Evolutionary conservation across 2,329 filamentous ascomycete genomes (phyloP), one percentile per base, ranked within the genome.

Genomic region (Cytospora piceicola): DNA sequence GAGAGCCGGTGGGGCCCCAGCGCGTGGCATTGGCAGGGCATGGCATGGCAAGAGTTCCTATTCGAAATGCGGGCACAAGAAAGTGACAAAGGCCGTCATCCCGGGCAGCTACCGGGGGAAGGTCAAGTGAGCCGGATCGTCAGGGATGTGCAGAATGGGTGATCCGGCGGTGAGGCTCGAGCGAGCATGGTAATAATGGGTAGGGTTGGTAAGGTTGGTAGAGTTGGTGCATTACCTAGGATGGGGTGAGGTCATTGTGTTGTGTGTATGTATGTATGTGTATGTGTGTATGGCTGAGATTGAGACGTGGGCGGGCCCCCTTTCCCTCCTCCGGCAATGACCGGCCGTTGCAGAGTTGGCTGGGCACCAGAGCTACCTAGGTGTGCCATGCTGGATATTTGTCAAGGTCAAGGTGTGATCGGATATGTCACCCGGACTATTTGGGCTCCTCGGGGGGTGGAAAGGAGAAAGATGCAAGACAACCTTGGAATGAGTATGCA

Each of bases 1-100:
- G 39, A 49, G 32, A 39, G 36, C 27, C 42, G 64, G 63, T 65
- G 63, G 63, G 58, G 58, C 61, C 42, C 42, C 39, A 15, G 39
- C 20, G 39, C 39, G 39, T 46, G 39, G 39, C 17, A 5, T n/a
- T 42, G 15, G 27, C n/a, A n/a, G n/a, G 22, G 15, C 59, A 30
- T 52, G 56, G 32, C 52, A 55, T 49, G 61, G 61, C 34, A 67
- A 52, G 53, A 49, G 29, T 55, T 65, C 65, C 62, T 54, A 67
- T 34, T 58, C 62, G 58, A 61, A 36, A 46, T n/a, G 46, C 57
- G 51, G 32, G 51, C 11, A 39, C 32, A 29, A 29, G 15, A 65
- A 46, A 51, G 63, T 61, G 52, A 56, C 58, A 61, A 22, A 55
- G 61, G 34, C 53, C 61, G 57, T 63, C 53, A 32, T 57, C 55